A percentile compares a stretch with the other conserved stretches of the same genome.
phyloP scores from a whole-genome alignment of 192 early-diverging fungal genomes.

The Phycomyces nitens region DNA sequence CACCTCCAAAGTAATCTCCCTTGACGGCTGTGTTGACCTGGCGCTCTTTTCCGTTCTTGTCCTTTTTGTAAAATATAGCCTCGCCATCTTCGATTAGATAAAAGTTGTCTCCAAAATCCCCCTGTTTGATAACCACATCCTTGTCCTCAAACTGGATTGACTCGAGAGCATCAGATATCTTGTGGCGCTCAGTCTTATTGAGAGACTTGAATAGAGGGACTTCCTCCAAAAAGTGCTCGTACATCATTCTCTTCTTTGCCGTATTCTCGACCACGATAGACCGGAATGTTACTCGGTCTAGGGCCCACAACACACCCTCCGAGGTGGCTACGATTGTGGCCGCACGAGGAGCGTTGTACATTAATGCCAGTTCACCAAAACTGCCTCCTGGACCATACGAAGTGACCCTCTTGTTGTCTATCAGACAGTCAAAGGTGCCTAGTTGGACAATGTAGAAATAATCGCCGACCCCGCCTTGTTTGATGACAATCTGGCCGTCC shows the following conservation, averaged over 20 bases:
- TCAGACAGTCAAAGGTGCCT: slow-evolving; percentile 88
- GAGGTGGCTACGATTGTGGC: slow-evolving; percentile 87
- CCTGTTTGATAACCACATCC: slow-evolving; percentile 87
- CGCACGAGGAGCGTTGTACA: slow-evolving; percentile 98
- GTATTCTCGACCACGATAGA: slow-evolving; percentile 97
- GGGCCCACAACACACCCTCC: slow-evolving; percentile 88
- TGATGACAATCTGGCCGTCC: slow-evolving; percentile 74
- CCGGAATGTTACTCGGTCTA: slow-evolving; percentile 97
- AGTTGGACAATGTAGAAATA: slow-evolving; percentile 97
- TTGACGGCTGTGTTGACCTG: slow-evolving; percentile 67
- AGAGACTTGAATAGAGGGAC: slow-evolving; percentile 84
- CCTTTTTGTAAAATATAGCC: slow-evolving; percentile 75
- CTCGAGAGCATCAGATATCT: slow-evolving; percentile 97
- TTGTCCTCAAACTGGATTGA: slow-evolving; percentile 79
- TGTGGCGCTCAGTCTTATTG: slow-evolving; percentile 95
- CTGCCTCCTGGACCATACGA: slow-evolving; percentile 78
- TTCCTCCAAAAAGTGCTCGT: slow-evolving; percentile 93
- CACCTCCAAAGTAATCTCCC: slow-evolving; percentile 97
- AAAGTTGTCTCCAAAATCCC: slow-evolving; percentile 90
- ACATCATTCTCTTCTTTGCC: slow-evolving; percentile 89
- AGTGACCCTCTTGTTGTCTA: slow-evolving; percentile 74
- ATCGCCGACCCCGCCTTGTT: slow-evolving; percentile 94
- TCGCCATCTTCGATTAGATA: slow-evolving; percentile 97
- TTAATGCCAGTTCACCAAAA: slow-evolving; percentile 98
- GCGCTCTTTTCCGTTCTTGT: slow-evolving; percentile 74